Conservation (phyloP, 2,329 filamentous ascomycete genomes). For the Daldinia sp. region DNA sequence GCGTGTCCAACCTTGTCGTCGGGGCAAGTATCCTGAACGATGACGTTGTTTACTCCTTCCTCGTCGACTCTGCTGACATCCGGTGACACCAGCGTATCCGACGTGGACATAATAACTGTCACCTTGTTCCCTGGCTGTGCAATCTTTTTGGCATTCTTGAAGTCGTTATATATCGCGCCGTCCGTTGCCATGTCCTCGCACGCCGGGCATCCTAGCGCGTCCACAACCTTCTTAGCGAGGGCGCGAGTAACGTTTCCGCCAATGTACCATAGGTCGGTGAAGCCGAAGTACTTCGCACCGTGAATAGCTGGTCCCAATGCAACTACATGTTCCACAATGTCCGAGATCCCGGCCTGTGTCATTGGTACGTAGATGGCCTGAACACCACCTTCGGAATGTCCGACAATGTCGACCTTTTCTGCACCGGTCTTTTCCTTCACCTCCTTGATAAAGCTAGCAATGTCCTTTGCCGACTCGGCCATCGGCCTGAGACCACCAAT, state of each 20-base stretch:
- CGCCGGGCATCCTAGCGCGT: constrained; percentile 44
- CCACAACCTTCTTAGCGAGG: constrained; percentile 38
- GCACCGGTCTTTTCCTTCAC: constrained; percentile 54
- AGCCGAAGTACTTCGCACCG: constrained; percentile 48
- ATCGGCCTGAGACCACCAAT: constrained; percentile 56
- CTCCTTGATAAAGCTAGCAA: constrained; percentile 55
- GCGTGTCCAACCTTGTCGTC: constrained; percentile 47
- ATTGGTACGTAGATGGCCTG: constrained; percentile 53
- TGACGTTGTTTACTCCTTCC: constrained; percentile 42
- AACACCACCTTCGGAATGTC: constrained; percentile 59
- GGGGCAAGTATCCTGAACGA: constrained; percentile 47
- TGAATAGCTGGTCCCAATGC: constrained; percentile 47
- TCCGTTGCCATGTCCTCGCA: constrained; percentile 49
- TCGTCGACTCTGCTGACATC: constrained; percentile 46
- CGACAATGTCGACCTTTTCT: constrained; percentile 56
- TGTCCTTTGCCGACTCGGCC: constrained; percentile 54
- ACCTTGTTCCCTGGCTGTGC: constrained; percentile 47
- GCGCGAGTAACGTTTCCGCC: constrained; percentile 44
- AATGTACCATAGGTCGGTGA: constrained; percentile 49
- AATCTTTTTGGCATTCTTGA: constrained; percentile 40
- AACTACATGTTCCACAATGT: constrained; percentile 46
- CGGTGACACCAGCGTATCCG: constrained; percentile 44
- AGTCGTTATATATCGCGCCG: constrained; percentile 41
- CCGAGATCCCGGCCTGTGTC: constrained; percentile 46
- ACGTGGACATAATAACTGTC: constrained; percentile 46